Percentiles rank a stretch among this genome's conserved stretches.
These are phyloP conservation scores for Hyaloscypha bicolor DNA, from an alignment of 495 filamentous ascomycete genomes.

Conservation along the genomic window DNA sequence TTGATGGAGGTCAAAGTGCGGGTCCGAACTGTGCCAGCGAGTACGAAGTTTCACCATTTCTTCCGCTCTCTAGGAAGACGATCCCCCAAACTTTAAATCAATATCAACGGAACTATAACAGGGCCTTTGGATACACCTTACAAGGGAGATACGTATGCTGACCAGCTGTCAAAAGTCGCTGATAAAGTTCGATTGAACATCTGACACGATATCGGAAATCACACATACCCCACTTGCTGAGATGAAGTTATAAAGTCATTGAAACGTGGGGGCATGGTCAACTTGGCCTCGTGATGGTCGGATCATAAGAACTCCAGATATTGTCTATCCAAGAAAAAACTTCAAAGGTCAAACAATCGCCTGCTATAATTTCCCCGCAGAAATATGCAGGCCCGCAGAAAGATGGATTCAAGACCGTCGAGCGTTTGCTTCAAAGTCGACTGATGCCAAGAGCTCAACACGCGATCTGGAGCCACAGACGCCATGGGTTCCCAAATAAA, in stretches of 20 bases:
- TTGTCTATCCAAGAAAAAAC: too few relatives aligned
- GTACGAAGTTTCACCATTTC: not conserved
- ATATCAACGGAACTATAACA: not conserved
- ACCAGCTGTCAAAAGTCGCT: too few relatives aligned
- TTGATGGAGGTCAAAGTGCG: not conserved
- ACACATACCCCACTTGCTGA: not conserved
- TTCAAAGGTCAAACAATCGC: too few relatives aligned
- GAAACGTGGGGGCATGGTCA: not conserved
- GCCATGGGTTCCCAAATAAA: not conserved
- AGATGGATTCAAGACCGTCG: not conserved
- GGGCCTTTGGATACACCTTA: not conserved
- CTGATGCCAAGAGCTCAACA: not conserved
- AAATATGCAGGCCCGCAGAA: not conserved
- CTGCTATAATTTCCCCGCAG: not conserved
- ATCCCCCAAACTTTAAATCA: not conserved
- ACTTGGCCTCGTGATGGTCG: too few relatives aligned
- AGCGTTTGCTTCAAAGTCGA: not conserved
- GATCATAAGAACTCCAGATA: too few relatives aligned
- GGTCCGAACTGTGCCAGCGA: not conserved
- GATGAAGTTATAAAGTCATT: not conserved
- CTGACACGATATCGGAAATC: not conserved
- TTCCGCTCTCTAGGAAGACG: not conserved
- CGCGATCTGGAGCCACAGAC: conserved; percentile 2
- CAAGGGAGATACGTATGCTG: not conserved
- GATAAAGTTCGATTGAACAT: not conserved